Evolutionary conservation across 305 asterid species (phyloP).

Genomic region (Fraxinus baroniana): DNA sequence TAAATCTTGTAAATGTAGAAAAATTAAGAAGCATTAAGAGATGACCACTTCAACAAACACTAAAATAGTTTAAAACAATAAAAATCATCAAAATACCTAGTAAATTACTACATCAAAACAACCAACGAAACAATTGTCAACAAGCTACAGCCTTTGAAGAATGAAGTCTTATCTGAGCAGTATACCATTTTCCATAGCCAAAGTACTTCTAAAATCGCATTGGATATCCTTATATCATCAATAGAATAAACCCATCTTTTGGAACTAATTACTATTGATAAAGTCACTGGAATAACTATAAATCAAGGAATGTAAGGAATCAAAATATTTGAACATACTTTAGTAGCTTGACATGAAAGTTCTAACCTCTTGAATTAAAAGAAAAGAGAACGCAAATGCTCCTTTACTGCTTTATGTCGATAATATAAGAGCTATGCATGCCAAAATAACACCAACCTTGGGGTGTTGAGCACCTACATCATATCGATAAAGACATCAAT

Average conservation of each 20-base stretch:
- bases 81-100: neutral
- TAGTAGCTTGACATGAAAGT: slow-evolving; percentile 13
- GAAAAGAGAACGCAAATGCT: slow-evolving; percentile 63
- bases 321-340: neutral
- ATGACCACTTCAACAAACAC: neutral
- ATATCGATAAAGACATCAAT: slow-evolving; percentile 19
- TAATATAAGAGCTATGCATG: slow-evolving; percentile 88
- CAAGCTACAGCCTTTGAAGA: no score
- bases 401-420: slow-evolving; percentile 57
- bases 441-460: slow-evolving; percentile 79
- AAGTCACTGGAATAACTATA: neutral
- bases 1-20: neutral
- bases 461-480: slow-evolving; percentile 69
- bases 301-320: neutral
- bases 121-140: no score
- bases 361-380: slow-evolving; percentile 84
- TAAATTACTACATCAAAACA: no score
- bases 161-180: no score
- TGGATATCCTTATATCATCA: no score
- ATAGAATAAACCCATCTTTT: no score
- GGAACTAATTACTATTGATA: no score
- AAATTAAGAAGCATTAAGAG: neutral
- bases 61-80: neutral
- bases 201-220: no score
- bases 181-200: no score